phyloP scores from a whole-genome alignment of 306 rosid genomes.

The barrel medic (Medicago truncatula) region DNA sequence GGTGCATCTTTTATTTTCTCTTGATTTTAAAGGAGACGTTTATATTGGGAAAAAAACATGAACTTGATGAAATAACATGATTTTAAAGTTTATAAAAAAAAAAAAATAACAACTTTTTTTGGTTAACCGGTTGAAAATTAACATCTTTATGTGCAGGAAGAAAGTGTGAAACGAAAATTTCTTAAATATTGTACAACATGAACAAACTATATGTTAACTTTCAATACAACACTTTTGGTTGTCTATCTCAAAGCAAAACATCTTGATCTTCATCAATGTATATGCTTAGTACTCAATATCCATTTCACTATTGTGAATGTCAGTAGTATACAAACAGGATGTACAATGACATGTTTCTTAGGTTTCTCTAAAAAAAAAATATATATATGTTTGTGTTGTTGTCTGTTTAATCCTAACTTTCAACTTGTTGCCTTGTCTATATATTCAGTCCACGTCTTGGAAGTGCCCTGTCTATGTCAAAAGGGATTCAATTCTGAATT shows the following conservation, averaged over 20 bases:
- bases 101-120: no score
- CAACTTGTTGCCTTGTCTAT: conserved; percentile 22
- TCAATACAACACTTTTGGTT: background rate
- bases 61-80: no score
- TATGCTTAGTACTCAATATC: conserved; percentile 1
- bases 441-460: conserved; percentile 39
- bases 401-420: conserved; percentile 20
- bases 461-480: background rate
- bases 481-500: background rate
- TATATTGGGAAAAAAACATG: no score
- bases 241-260: background rate
- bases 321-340: background rate
- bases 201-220: background rate
- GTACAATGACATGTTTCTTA: background rate
- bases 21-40: no score
- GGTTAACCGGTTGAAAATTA: no score
- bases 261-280: background rate
- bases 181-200: background rate
- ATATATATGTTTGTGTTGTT: background rate
- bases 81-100: no score
- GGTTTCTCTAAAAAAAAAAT: no score
- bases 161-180: background rate
- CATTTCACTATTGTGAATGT: background rate
- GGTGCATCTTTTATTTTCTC: no score
- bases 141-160: background rate